These are phyloP conservation scores for Globisporangium perplexum DNA, from an alignment of 352 stramenopile species.

Conservation along the genomic window DNA sequence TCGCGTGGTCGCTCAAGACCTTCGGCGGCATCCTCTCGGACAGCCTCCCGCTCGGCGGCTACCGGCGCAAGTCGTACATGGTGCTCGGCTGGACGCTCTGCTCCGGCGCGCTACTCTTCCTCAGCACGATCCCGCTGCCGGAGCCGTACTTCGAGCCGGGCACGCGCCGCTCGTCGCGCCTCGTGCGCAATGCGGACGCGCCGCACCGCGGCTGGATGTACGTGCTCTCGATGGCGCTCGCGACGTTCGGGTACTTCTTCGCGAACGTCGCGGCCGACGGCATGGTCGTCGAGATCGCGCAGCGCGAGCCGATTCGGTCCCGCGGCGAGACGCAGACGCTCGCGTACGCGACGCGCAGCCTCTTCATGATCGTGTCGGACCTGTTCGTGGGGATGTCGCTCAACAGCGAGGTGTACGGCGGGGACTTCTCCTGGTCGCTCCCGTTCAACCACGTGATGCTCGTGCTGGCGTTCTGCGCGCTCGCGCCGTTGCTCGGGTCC, in stretches of 20 bases:
- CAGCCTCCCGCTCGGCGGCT: slow-evolving; percentile 49
- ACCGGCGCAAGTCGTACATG: slow-evolving; percentile 55
- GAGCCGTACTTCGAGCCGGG: slow-evolving; percentile 38
- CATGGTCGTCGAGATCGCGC: slow-evolving; percentile 64
- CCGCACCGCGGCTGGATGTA: slow-evolving; percentile 43
- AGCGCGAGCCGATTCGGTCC: slow-evolving; percentile 47
- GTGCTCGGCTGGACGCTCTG: slow-evolving; percentile 34
- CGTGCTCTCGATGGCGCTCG: slow-evolving; percentile 64
- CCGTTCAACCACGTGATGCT: slow-evolving; percentile 34
- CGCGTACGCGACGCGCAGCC: slow-evolving; percentile 34
- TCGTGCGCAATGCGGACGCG: slow-evolving; percentile 31
- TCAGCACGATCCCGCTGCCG: slow-evolving; percentile 29
- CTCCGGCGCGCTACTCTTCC: slow-evolving; percentile 12
- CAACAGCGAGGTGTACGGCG: slow-evolving; percentile 34
- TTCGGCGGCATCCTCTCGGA: slow-evolving; percentile 53
- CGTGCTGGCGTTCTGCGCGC: slow-evolving; percentile 23
- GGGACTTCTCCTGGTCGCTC: slow-evolving; percentile 39
- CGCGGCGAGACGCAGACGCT: slow-evolving; percentile 56
- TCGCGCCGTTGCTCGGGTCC: slow-evolving; percentile 37
- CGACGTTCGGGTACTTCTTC: slow-evolving; percentile 82
- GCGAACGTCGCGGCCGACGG: slow-evolving; percentile 83
- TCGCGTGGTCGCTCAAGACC: slow-evolving; percentile 62
- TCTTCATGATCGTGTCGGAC: slow-evolving; percentile 39
- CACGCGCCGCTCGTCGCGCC: slow-evolving; percentile 3
- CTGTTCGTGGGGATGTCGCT: slow-evolving; percentile 46